These are phyloP conservation scores for Coelastrella sp. DNA, from an alignment of 139 green algal species.

Conservation along the genomic window DNA sequence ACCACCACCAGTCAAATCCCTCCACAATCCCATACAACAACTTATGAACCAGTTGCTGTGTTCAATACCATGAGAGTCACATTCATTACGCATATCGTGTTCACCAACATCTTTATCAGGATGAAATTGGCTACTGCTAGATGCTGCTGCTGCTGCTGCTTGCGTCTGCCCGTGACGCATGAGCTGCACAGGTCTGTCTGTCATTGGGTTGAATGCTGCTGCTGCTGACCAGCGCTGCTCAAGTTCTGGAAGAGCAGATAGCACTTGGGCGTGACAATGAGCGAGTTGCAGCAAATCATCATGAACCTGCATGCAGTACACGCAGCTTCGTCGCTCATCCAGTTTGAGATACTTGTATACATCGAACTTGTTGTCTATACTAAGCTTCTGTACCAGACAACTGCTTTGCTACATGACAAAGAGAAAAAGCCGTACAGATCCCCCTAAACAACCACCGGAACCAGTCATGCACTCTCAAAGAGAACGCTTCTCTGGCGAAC, in stretches of 20 bases:
- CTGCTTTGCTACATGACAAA: not conserved
- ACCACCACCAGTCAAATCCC: too few relatives aligned
- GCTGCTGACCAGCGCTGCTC: slow-evolving; percentile 18
- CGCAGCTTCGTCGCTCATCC: not conserved
- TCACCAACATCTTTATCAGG: too few relatives aligned
- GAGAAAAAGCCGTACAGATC: not conserved
- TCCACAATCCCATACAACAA: too few relatives aligned
- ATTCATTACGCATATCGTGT: too few relatives aligned
- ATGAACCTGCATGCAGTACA: slow-evolving; percentile 1
- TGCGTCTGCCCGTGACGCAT: not conserved
- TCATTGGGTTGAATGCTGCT: not conserved
- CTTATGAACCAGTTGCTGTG: too few relatives aligned
- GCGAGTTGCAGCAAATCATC: not conserved
- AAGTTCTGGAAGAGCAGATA: slow-evolving; percentile 13
- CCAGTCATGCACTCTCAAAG: not conserved
- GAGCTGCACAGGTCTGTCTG: not conserved
- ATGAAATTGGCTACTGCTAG: not conserved
- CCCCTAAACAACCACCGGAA: not conserved
- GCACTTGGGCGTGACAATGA: not conserved
- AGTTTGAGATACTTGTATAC: not conserved
- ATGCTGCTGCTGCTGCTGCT: not conserved
- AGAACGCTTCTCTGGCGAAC: not conserved
- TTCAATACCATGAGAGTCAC: too few relatives aligned
- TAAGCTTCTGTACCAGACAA: not conserved
- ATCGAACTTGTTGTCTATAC: not conserved